A percentile compares a stretch with the other conserved stretches of the same genome.
Evolutionary conservation across 352 stramenopile genomes (phyloP).

Genomic region (Phytophthora citricola): DNA sequence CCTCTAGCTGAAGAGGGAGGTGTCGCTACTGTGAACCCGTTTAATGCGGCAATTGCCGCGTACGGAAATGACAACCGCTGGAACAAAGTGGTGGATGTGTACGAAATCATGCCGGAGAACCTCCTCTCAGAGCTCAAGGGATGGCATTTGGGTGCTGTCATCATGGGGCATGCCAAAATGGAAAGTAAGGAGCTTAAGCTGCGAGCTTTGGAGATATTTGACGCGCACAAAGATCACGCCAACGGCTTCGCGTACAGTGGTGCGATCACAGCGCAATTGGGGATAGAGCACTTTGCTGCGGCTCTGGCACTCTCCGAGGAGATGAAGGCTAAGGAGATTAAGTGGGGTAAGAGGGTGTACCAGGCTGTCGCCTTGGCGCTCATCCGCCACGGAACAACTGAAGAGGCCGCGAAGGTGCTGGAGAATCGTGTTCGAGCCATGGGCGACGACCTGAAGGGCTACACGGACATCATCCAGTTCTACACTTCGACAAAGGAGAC

Average conservation of each 20-base stretch:
- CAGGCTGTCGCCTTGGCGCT: conserved; percentile 59
- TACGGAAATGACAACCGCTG: conserved; percentile 71
- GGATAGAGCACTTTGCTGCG: conserved; percentile 49
- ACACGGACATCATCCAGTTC: conserved; percentile 65
- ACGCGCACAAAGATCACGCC: conserved; percentile 38
- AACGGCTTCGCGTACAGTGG: conserved; percentile 65
- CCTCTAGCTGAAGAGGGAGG: conserved; percentile 36
- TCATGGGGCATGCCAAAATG: conserved; percentile 69
- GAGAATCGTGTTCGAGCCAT: conserved; percentile 58
- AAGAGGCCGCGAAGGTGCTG: conserved; percentile 57
- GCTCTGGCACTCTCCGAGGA: conserved; percentile 44
- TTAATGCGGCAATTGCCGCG: conserved; percentile 69
- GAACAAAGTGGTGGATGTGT: conserved; percentile 56
- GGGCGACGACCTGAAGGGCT: conserved; percentile 54
- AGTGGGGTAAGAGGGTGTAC: conserved; percentile 61
- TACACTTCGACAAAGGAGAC: conserved; percentile 30
- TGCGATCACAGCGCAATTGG: conserved; percentile 51
- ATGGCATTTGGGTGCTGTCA: conserved; percentile 55
- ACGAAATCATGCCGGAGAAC: conserved; percentile 54
- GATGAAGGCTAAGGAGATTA: conserved; percentile 51
- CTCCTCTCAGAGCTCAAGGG: conserved; percentile 41
- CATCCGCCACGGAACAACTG: conserved; percentile 50
- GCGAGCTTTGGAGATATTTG: conserved; percentile 54
- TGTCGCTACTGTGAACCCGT: conserved; percentile 54
- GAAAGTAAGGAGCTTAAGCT: conserved; percentile 35